A percentile compares a stretch with the other conserved stretches of the same genome.
These are phyloP conservation scores for Rubus idaeus DNA, from an alignment of 306 rosid species.

Conservation along the genomic window DNA sequence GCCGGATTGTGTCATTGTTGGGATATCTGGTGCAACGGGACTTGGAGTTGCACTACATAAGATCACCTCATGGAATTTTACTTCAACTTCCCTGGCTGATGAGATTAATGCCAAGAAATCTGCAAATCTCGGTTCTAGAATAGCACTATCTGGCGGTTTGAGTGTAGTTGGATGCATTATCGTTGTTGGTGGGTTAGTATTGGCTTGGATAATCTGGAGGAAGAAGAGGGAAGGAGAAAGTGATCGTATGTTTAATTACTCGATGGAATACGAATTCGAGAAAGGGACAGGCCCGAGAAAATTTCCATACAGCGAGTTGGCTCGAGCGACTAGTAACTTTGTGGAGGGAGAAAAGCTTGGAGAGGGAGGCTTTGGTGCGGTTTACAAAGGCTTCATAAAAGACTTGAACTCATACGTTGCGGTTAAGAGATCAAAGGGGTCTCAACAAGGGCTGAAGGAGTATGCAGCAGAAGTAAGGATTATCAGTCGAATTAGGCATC, in stretches of 20 bases:
- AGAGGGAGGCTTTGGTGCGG: not conserved
- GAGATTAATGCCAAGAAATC: not conserved
- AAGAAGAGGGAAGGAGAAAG: not conserved
- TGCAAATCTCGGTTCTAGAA: not conserved
- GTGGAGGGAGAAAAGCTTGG: not conserved
- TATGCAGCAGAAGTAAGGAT: conserved; percentile 36
- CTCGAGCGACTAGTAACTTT: not conserved
- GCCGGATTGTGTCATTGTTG: not conserved
- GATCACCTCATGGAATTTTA: not conserved
- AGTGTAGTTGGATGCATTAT: not conserved
- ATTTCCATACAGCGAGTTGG: not conserved
- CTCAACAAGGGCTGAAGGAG: conserved; percentile 16
- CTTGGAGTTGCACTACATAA: not conserved
- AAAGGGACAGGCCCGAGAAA: conserved; percentile 30
- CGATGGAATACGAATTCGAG: conserved; percentile 23
- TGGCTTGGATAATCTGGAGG: not conserved
- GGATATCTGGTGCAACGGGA: not conserved
- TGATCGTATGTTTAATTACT: conserved; percentile 20
- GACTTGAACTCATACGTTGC: conserved; percentile 17
- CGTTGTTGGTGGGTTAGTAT: not conserved
- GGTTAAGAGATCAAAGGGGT: not conserved
- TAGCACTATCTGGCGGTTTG: not conserved
- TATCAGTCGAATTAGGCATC: not conserved
- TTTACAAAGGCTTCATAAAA: conserved; percentile 24
- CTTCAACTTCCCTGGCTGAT: not conserved